Evolutionary conservation across 2,329 filamentous ascomycete species (phyloP).

Genomic region (Exophiala dermatitidis): DNA sequence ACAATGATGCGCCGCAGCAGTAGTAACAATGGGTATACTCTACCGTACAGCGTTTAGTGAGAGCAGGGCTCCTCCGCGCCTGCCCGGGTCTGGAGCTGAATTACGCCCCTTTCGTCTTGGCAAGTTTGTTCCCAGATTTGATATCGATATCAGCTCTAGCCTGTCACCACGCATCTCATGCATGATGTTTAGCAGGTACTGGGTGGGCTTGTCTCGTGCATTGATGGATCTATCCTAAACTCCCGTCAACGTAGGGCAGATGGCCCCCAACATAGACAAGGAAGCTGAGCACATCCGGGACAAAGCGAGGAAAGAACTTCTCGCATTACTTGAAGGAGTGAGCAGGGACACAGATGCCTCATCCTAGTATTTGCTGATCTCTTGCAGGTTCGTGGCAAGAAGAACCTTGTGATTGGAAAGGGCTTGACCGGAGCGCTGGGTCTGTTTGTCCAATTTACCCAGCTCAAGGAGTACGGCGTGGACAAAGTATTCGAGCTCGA

Average conservation of each 20-base stretch:
- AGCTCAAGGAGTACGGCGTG: constrained; percentile 92
- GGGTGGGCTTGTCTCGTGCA: not conserved
- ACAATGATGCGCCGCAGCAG: not conserved
- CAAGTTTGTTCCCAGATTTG: constrained; percentile 7
- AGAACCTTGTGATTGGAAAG: constrained; percentile 91
- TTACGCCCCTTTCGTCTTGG: constrained; percentile 8
- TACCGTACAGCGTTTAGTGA: too few species aligned
- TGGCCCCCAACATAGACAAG: constrained; percentile 39
- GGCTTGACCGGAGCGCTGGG: constrained; percentile 83
- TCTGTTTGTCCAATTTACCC: constrained; percentile 89
- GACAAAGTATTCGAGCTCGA: constrained; percentile 97
- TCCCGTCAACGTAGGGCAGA: constrained; percentile 24
- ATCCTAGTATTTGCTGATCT: constrained; percentile 29
- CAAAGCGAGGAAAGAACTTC: constrained; percentile 72
- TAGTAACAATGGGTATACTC: too few species aligned
- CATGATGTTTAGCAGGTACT: constrained; percentile 1
- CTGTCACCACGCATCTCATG: not conserved
- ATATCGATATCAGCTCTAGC: not conserved
- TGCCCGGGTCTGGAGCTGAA: not conserved
- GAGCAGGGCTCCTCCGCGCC: not conserved
- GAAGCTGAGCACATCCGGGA: constrained; percentile 43
- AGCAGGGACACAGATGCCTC: constrained; percentile 41
- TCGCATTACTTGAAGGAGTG: constrained; percentile 91
- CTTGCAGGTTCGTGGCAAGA: constrained; percentile 87
- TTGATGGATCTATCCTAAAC: not conserved